phyloP scores from a whole-genome alignment of 208 protist genomes.

The Trichomonas gallinae region DNA sequence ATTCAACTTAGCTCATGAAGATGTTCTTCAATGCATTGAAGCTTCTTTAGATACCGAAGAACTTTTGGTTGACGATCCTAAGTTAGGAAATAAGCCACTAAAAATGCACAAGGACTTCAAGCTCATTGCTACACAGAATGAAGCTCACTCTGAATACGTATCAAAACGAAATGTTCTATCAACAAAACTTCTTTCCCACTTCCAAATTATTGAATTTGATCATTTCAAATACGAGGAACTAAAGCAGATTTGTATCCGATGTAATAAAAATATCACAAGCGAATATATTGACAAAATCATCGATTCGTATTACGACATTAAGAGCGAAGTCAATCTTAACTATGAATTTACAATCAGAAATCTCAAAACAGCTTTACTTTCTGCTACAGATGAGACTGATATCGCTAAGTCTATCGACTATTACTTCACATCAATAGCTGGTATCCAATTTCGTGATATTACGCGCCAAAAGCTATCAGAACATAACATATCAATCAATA shows the following conservation, averaged over 20 bases:
- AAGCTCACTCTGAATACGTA: background rate
- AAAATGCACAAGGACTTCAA: constrained; percentile 10
- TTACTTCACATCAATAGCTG: background rate
- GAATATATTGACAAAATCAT: background rate
- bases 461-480: background rate
- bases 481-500: background rate
- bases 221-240: background rate
- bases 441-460: background rate
- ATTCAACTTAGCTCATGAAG: background rate
- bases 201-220: background rate
- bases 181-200: background rate
- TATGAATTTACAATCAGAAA: background rate
- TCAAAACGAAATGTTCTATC: background rate
- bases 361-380: background rate
- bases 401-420: background rate
- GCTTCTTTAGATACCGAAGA: background rate
- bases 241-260: background rate
- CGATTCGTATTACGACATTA: background rate
- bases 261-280: background rate
- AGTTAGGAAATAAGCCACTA: background rate
- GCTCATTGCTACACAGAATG: constrained; percentile 23
- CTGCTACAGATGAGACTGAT: background rate
- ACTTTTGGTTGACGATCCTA: background rate
- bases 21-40: constrained; percentile 27
- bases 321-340: background rate